Evolutionary conservation across 768 basidiomycete genomes (phyloP).

Genomic region (Boletus vinaceobasis): DNA sequence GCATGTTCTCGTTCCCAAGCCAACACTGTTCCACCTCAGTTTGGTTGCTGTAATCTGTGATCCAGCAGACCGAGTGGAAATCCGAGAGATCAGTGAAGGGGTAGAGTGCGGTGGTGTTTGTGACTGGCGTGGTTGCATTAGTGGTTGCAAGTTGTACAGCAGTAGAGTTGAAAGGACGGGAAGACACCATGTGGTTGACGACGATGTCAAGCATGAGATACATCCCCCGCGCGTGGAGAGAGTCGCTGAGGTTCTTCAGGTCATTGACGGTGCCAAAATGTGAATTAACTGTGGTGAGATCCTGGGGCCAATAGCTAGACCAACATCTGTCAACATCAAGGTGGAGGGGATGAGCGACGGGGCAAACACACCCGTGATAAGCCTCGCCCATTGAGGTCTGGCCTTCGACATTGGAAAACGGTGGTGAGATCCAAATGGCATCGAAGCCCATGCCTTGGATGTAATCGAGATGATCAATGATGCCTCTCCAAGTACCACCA

Average conservation of each 20-base stretch:
- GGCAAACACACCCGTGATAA: constrained; percentile 46
- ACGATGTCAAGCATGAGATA: constrained; percentile 62
- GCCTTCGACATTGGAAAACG: constrained; percentile 47
- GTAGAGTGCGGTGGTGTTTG: constrained; percentile 19
- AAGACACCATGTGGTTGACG: constrained; percentile 56
- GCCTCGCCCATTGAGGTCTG: constrained; percentile 50
- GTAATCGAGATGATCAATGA: constrained; percentile 56
- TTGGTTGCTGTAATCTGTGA: constrained; percentile 43
- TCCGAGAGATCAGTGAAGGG: constrained; percentile 35
- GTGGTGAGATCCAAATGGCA: constrained; percentile 57
- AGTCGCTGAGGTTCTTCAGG: constrained; percentile 44
- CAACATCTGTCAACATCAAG: not conserved
- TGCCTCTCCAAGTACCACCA: constrained; percentile 54
- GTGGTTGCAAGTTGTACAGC: constrained; percentile 17
- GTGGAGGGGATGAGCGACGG: not conserved
- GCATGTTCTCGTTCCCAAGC: constrained; percentile 51
- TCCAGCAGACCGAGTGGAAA: constrained; percentile 41
- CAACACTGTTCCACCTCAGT: constrained; percentile 55
- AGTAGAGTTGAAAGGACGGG: constrained; percentile 24
- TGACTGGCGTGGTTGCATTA: constrained; percentile 8
- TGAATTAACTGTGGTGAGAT: constrained; percentile 46
- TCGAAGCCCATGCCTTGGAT: constrained; percentile 63
- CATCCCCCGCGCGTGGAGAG: constrained; percentile 52
- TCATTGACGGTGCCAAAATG: constrained; percentile 53
- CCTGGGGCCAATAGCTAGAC: constrained; percentile 49